Base-by-base conservation (phyloP, 2,329 filamentous ascomycete species). In the Phaeoacremonium minimum region DNA sequence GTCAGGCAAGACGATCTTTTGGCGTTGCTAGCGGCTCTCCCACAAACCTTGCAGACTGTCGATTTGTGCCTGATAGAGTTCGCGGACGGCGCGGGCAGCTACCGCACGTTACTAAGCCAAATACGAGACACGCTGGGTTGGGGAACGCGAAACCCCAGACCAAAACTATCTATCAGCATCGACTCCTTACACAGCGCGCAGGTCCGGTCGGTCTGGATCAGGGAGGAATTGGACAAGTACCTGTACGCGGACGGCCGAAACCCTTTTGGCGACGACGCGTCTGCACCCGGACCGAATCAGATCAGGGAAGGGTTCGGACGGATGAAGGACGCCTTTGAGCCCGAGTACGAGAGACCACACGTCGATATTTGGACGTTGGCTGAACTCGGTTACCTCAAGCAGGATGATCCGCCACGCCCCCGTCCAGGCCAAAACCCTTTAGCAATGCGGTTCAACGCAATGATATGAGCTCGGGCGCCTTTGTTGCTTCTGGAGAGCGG, bases 1-100 rank as follows among this genome's bases (percentile, higher is more conserved):
- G 48, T 56, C 4, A 33, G 19, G 17, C 36, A 49, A 20, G 36
- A 38, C 4, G 51, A 58, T 28, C 18, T 56, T n/a, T 20, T 57
- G 4, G 32, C 38, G 1, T 33, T 54, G 2, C 48, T 59, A 22
- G 33, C 37, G n/a, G 20, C 39, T 4, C 31, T 58, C 6, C 55
- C 52, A 2, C 16, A 15, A 4, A 46, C 48, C 6, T 13, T 52
- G 16, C 40, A 48, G 12, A 50, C 50, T n/a, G 46, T 56, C 5
- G 45, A 57, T 29, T 41, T 58, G 17, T 53, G 50, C 35, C 46
- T 49, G 19, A 35, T 57, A 11, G 9, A 14, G 14, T 51, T 53
- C 8, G 5, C 16, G 16, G 18, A 20, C 16, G 14, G 14, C 8
- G 20, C 35, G 15, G 33, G 34, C 18, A 43, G 31, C 28, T 31